Base-by-base conservation (phyloP, 345 rosid genomes). In the Brassica nigra region DNA sequence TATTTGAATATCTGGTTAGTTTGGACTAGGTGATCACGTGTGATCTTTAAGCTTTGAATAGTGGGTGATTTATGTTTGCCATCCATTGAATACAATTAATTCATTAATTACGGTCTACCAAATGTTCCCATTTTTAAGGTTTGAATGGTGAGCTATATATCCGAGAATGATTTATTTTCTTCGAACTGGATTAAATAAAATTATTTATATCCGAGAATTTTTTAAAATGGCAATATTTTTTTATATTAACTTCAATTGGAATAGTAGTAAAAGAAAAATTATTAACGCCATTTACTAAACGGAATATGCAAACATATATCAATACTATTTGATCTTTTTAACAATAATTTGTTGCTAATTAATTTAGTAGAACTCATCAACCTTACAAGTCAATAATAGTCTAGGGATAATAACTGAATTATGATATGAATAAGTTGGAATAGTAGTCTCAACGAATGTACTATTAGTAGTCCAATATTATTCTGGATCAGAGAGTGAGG, bases 321-420 rank as follows among this genome's bases (percentile, higher is more conserved):
- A 47, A n/a, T 14, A 47, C 7, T 47, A 47, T 47, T 47, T 12
- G 55, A 14, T 12, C 3, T 11, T 42, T 10, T 10, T 42, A 44
- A 11, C 5, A 42, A 42, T 42, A 44, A 44, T 11, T 47, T 14
- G 54, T 47, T 47, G 54, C 54, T 47, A 47, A 47, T 47, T 47
- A 47, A 47, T 12, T 14, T 14, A 47, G 55, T 12, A 14, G 5
- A 52, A 52, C n/a, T 52, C 29, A 76, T 47, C 20, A 66, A 75
- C 18, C 6, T 4, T 76, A 29, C 18, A 47, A 14, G 67, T 67
- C 79, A 76, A 76, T 4, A 12, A 28, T 15, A 37, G 73, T 57
- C 67, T 67, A 42, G 4, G 63, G 23, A 23, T 34, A 27, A 14
- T 58, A 58, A 23, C 9, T 58, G 23, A 20, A 18, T 23, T 18